Evolutionary conservation across 2,329 filamentous ascomycete species (phyloP).

Genomic region (Chaetomiaceae sp.): DNA sequence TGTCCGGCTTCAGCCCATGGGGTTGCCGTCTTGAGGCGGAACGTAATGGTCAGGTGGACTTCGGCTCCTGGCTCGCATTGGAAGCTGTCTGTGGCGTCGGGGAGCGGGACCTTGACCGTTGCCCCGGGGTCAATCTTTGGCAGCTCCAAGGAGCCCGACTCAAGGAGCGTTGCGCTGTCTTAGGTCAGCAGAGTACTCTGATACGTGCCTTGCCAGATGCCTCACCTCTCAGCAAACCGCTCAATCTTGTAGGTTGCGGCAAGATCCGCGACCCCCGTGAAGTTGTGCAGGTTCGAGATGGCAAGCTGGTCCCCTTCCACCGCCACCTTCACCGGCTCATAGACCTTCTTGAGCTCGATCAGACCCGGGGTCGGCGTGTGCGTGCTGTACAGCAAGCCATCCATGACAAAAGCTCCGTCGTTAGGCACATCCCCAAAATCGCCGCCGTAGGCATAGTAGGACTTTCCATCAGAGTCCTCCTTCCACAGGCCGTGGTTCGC

Average conservation of each 20-base stretch:
- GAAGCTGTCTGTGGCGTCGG: constrained; percentile 27
- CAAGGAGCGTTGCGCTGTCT: constrained; percentile 28
- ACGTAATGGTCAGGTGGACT: constrained; percentile 42
- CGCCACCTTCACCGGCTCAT: constrained; percentile 48
- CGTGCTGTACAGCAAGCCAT: constrained; percentile 50
- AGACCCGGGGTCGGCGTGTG: constrained; percentile 56
- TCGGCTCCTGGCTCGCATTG: constrained; percentile 32
- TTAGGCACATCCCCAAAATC: constrained; percentile 60
- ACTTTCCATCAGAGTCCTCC: constrained; percentile 38
- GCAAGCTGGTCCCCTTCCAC: constrained; percentile 35
- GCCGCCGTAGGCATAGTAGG: constrained; percentile 56
- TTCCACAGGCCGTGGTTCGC: constrained; percentile 56
- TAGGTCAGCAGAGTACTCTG: background rate
- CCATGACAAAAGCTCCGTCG: constrained; percentile 59
- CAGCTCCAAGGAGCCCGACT: constrained; percentile 37
- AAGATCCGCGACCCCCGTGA: constrained; percentile 41
- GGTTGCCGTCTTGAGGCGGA: constrained; percentile 40
- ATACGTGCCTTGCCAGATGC: background rate
- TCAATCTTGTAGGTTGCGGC: constrained; percentile 42
- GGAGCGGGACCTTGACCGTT: constrained; percentile 33
- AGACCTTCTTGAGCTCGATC: constrained; percentile 53
- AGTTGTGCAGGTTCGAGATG: constrained; percentile 49
- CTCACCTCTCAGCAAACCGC: constrained; percentile 38
- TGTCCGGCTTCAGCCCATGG: constrained; percentile 50
- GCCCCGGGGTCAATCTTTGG: constrained; percentile 39